A percentile compares a stretch with the other conserved stretches of the same genome.
These are phyloP conservation scores for Stachybotrys elegans DNA, from an alignment of 2,329 filamentous ascomycete genomes.

Conservation along the genomic window DNA sequence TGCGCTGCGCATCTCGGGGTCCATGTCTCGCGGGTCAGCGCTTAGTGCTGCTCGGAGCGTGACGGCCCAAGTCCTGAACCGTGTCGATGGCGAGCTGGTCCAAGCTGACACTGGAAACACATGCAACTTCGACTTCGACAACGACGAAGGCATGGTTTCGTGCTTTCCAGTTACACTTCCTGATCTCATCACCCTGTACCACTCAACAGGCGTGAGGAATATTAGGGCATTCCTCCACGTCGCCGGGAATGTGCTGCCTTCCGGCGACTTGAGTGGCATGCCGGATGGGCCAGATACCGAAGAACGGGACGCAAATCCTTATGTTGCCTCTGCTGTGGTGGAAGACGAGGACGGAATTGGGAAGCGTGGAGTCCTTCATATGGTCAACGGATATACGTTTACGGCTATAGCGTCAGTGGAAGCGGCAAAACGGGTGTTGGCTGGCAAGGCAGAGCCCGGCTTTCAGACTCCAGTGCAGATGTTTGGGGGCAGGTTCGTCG, in stretches of 20 bases:
- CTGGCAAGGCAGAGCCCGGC: slow-evolving; percentile 8
- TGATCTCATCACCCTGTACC: slow-evolving; percentile 15
- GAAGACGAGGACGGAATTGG: slow-evolving; percentile 5
- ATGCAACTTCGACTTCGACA: slow-evolving; percentile 12
- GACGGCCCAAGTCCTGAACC: neutral
- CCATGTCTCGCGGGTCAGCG: slow-evolving; percentile 14
- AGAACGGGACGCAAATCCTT: slow-evolving; percentile 11
- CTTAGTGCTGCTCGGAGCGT: slow-evolving; percentile 8
- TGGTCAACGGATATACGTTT: slow-evolving; percentile 16
- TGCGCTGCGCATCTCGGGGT: slow-evolving; percentile 12
- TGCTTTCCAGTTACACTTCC: slow-evolving; percentile 14
- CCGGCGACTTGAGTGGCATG: slow-evolving; percentile 2
- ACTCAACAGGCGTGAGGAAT: slow-evolving; percentile 9
- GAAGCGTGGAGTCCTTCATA: slow-evolving; percentile 11
- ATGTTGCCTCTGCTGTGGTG: slow-evolving; percentile 12
- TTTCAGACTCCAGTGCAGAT: slow-evolving; percentile 16
- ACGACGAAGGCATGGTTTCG: slow-evolving; percentile 11
- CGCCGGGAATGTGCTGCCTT: slow-evolving; percentile 6
- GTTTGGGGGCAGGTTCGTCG: too few species aligned
- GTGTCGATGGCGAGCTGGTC: neutral
- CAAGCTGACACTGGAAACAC: neutral
- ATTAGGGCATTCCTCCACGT: slow-evolving; percentile 12
- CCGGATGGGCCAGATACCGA: slow-evolving; percentile 12
- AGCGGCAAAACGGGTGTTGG: slow-evolving; percentile 10
- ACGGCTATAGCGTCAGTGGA: slow-evolving; percentile 12